Evolutionary conservation across 2,329 filamentous ascomycete genomes (phyloP), one percentile per base, ranked within the genome.

Genomic region (Sordariomycetes sp.): DNA sequence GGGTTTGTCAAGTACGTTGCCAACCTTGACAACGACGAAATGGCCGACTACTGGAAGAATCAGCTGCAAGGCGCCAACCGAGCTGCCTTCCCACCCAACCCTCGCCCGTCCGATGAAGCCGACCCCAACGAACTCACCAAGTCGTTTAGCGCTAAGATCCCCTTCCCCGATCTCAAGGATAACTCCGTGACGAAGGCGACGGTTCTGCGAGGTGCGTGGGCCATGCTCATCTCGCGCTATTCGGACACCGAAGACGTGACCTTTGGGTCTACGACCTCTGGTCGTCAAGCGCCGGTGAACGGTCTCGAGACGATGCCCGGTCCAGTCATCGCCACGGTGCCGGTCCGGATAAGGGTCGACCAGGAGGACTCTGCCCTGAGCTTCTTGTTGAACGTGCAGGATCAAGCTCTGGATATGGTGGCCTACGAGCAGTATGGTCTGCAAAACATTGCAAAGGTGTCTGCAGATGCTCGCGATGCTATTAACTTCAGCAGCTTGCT

Each of bases 121-220:
- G 15, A n/a, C 6, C 18, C n/a, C 9, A 12, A 32, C 8, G 8
- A 28, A n/a, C 8, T 28, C 25, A 14, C 25, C 12, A 8, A 23
- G 15, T n/a, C 25, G 11, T 34, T 18, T n/a, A 26, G n/a, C 23
- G 21, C 17, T 26, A 40, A 19, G 14, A 16, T 30, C n/a, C 32
- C 12, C 15, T 36, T 7, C 5, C 7, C 18, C 17, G 15, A 32
- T 11, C 16, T 21, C 4, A 14, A 12, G n/a, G 16, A 33, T 25
- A n/a, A 10, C 27, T 21, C 24, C 6, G 26, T 43, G 10, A 48
- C 42, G 8, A 39, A 36, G 2, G 41, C 47, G 6, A 43, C 45
- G 1, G 16, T 50, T 8, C 25, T 54, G 5, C 44, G 46, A 5
- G 48, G 49, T 1, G 51, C 52, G 3, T 55, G 51, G 51, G 52